phyloP scores from a whole-genome alignment of 2,329 filamentous ascomycete species.

The Ciborinia camelliae region DNA sequence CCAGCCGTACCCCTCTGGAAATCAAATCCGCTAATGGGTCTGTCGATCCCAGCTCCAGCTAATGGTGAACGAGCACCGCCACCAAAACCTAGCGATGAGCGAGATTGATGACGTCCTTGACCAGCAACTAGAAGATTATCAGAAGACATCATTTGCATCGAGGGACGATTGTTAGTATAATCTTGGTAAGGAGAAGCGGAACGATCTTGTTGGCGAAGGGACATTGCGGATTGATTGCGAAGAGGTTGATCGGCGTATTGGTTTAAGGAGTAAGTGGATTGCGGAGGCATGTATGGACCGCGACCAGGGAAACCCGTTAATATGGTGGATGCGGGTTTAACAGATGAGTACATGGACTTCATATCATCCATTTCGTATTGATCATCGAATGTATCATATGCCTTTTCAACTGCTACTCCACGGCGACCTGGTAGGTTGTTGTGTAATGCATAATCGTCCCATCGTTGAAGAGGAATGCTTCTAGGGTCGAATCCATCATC shows the following conservation, averaged over 20 bases:
- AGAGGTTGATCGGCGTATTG: constrained; percentile 48
- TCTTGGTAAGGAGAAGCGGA: constrained; percentile 59
- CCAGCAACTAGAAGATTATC: constrained; percentile 38
- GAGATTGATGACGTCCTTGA: constrained; percentile 43
- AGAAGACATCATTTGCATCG: constrained; percentile 47
- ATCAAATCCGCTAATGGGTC: constrained; percentile 56
- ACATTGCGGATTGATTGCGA: constrained; percentile 70
- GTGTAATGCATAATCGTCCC: constrained; percentile 88
- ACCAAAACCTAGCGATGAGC: constrained; percentile 38
- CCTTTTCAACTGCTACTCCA: constrained; percentile 65
- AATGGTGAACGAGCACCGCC: constrained; percentile 49
- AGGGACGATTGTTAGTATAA: constrained; percentile 52
- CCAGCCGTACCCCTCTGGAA: constrained; percentile 58
- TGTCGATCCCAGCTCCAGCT: constrained; percentile 39
- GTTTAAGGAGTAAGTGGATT: constrained; percentile 57
- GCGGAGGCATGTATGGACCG: constrained; percentile 71
- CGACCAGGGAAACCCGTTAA: constrained; percentile 76
- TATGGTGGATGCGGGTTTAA: constrained; percentile 80
- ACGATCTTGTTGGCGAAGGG: constrained; percentile 49
- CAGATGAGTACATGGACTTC: constrained; percentile 91
- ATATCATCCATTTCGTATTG: constrained; percentile 98
- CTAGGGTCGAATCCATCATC: constrained; percentile 88
- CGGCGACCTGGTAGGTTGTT: constrained; percentile 92
- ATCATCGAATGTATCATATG: constrained; percentile 65
- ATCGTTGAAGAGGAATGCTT: constrained; percentile 88